Evolutionary conservation across 2,329 filamentous ascomycete genomes (phyloP), one percentile per base, ranked within the genome.

Genomic region (Colletotrichum sp.): DNA sequence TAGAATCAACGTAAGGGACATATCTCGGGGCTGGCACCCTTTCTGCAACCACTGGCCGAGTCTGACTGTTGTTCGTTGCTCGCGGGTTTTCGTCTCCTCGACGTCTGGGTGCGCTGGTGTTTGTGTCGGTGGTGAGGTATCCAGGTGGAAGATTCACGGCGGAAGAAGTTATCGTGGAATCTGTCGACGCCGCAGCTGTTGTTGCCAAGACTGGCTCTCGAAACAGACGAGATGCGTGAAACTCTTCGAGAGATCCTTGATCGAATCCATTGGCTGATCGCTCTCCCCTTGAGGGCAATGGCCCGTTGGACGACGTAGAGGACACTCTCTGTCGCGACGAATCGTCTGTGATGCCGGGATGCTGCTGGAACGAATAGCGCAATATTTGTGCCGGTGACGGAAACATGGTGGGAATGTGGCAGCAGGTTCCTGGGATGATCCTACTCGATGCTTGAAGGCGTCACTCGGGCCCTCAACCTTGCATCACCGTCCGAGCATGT

Each of bases 361-460:
- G 8, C 8, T 69, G 28, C 21, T 59, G 79, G 59, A 80, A 79
- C 69, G 79, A 68, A 30, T 75, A 75, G 43, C 75, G 78, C n/a
- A 79, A 78, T 72, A 78, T 81, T 61, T 78, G 79, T 68, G 77
- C 80, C 24, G 79, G 63, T 61, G 78, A 79, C 65, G 77, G 77
- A 43, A 83, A 78, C 82, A 84, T 66, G 55, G 15, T 26, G 55
- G 34, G 48, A 32, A 30, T 7, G 28, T 21, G 32, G 16, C 16
- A 30, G 39, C 30, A 18, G 24, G 39, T 63, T 10, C 55, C 73
- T 24, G 59, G 74, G 70, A 10, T 66, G 34, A 18, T 57, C 74
- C 64, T 61, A 48, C n/a, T 26, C 15, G 34, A n/a, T 69, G 74
- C 74, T 74, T 76, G 59, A 36, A 64, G 59, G 57, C n/a, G 15